phyloP scores from a whole-genome alignment of 208 protist genomes.

The Wallacemonas sp. region DNA sequence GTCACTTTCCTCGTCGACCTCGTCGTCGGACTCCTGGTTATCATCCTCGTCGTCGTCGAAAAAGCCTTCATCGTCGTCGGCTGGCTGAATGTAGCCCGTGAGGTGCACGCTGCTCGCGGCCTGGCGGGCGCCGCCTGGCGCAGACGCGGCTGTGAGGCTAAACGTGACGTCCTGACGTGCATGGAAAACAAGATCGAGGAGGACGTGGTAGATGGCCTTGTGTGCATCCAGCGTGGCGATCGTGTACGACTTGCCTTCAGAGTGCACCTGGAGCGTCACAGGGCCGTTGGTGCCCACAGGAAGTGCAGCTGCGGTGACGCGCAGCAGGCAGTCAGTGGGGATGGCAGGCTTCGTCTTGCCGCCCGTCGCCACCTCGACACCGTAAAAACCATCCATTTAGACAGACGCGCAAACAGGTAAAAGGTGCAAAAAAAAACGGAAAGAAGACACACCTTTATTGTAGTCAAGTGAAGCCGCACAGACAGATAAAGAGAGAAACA shows the following conservation, averaged over 20 bases:
- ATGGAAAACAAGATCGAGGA: constrained; percentile 68
- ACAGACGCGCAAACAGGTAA: neutral
- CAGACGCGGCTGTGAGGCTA: constrained; percentile 31
- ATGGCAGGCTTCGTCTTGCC: constrained; percentile 57
- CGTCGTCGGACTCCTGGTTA: constrained; percentile 34
- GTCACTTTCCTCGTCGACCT: constrained; percentile 34
- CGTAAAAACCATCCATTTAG: constrained; percentile 82
- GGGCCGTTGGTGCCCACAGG: constrained; percentile 49
- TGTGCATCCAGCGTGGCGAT: constrained; percentile 79
- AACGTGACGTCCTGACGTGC: constrained; percentile 47
- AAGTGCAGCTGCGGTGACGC: constrained; percentile 68
- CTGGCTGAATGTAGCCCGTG: constrained; percentile 69
- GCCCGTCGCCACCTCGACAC: constrained; percentile 66
- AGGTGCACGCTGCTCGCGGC: constrained; percentile 61
- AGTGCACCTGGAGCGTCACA: constrained; percentile 45
- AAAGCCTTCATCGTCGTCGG: constrained; percentile 28
- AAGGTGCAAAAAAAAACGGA: constrained; percentile 21
- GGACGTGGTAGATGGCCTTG: constrained; percentile 53
- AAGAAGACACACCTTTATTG: no score
- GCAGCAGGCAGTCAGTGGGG: constrained; percentile 56
- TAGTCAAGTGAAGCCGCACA: no score
- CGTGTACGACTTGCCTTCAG: constrained; percentile 49
- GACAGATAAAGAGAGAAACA: no score
- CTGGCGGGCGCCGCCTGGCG: neutral
- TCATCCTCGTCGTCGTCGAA: constrained; percentile 32